A percentile compares a stretch with the other conserved stretches of the same genome.
Conservation (phyloP, 1,139 yeast genomes). For the Spathaspora jeffriesii region DNA sequence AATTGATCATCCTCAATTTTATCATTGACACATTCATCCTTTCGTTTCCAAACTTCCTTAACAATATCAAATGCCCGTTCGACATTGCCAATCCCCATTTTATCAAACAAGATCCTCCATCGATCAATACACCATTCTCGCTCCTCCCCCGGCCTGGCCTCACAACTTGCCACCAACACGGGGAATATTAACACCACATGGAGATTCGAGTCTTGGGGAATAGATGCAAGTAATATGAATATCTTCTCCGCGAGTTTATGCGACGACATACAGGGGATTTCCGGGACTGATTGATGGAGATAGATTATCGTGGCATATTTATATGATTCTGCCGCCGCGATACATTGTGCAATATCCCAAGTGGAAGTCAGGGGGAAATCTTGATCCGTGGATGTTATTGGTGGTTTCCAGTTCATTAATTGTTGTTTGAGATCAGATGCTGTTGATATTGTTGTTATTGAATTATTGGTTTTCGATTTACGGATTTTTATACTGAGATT, state of each 20-base stretch:
- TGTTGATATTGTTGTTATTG: constrained; percentile 48
- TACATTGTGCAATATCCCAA: constrained; percentile 59
- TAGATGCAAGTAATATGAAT: constrained; percentile 58
- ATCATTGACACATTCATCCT: constrained; percentile 31
- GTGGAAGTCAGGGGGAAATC: constrained; percentile 18
- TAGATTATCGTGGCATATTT: constrained; percentile 58
- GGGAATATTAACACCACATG: constrained; percentile 65
- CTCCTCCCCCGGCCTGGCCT: constrained; percentile 58
- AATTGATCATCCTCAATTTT: constrained; percentile 23
- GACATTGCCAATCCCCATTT: constrained; percentile 65
- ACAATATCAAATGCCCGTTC: constrained; percentile 70
- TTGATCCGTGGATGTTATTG: constrained; percentile 29
- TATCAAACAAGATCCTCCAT: constrained; percentile 54
- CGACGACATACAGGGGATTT: constrained; percentile 56
- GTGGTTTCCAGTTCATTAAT: constrained; percentile 57
- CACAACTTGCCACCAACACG: constrained; percentile 63
- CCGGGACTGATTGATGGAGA: constrained; percentile 71
- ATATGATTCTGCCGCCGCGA: constrained; percentile 72
- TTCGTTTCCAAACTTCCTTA: constrained; percentile 67
- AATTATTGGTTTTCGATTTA: constrained; percentile 25
- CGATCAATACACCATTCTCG: constrained; percentile 62
- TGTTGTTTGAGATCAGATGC: constrained; percentile 58
- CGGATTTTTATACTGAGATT: constrained; percentile 53
- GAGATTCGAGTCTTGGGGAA: constrained; percentile 60
- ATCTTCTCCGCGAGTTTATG: constrained; percentile 61